phyloP scores from a whole-genome alignment of 306 rosid species.

The Cucumis cinereus region DNA sequence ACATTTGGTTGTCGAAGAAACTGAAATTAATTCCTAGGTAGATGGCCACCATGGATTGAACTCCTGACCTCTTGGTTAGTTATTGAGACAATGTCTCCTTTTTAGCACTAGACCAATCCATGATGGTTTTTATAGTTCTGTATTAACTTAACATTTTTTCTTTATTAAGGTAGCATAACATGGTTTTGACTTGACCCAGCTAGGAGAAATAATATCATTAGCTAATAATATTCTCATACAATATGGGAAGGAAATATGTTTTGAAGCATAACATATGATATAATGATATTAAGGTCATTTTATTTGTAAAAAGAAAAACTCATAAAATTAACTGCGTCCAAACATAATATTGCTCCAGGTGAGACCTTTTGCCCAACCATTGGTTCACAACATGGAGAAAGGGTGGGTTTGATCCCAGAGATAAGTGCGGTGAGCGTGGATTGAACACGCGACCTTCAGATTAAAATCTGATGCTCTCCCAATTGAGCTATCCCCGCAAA shows the following conservation, averaged over 20 bases:
- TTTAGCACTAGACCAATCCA: too few relatives aligned
- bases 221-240: neutral
- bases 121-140: neutral
- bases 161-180: neutral
- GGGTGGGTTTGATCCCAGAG: constrained; percentile 18
- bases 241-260: neutral
- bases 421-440: constrained; percentile 54
- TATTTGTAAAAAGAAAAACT: neutral
- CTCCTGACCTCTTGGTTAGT: too few relatives aligned
- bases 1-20: too few relatives aligned
- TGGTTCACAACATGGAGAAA: neutral
- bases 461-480: constrained; percentile 61
- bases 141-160: neutral
- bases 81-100: too few relatives aligned
- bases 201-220: neutral
- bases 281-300: neutral
- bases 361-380: neutral
- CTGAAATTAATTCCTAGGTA: too few relatives aligned
- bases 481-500: constrained; percentile 69
- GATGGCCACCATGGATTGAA: too few relatives aligned
- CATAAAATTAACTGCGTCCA: neutral
- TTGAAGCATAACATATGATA: neutral
- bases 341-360: neutral
- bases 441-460: constrained; percentile 65
- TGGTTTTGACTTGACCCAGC: neutral